Conservation (phyloP, 2,329 filamentous ascomycete species). For the Colletotrichum sp. region DNA sequence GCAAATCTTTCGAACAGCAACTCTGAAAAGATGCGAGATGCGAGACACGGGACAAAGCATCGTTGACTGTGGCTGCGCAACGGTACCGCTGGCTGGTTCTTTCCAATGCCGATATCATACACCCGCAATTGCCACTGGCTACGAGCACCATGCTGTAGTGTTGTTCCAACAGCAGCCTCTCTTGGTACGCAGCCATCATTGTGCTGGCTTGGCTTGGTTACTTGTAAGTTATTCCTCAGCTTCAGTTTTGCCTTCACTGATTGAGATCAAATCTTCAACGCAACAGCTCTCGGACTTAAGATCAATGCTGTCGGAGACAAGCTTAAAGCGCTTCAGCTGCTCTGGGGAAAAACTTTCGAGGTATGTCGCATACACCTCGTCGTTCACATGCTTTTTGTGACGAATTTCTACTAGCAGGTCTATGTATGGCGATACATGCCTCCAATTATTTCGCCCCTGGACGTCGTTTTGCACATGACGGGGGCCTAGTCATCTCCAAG, state of each 20-base stretch:
- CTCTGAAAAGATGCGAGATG: background rate
- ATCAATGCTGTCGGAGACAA: background rate
- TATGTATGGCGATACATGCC: background rate
- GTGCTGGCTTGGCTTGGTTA: background rate
- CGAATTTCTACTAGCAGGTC: background rate
- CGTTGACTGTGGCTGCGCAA: background rate
- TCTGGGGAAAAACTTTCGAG: background rate
- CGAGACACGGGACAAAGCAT: background rate
- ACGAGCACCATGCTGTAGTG: background rate
- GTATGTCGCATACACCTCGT: background rate
- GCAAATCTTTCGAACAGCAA: background rate
- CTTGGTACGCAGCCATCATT: background rate
- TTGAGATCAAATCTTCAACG: background rate
- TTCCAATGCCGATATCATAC: background rate
- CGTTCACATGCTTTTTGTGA: background rate
- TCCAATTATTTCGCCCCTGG: background rate
- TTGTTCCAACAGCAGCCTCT: background rate
- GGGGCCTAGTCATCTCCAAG: background rate
- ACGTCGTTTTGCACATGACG: background rate
- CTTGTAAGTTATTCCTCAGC: background rate
- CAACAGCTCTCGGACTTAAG: background rate
- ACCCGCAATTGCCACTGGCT: background rate
- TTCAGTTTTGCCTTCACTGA: background rate
- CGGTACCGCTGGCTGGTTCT: background rate
- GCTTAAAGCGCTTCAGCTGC: background rate